Evolutionary conservation across 768 basidiomycete species (phyloP).

Genomic region (Punctularia strigosozonata): DNA sequence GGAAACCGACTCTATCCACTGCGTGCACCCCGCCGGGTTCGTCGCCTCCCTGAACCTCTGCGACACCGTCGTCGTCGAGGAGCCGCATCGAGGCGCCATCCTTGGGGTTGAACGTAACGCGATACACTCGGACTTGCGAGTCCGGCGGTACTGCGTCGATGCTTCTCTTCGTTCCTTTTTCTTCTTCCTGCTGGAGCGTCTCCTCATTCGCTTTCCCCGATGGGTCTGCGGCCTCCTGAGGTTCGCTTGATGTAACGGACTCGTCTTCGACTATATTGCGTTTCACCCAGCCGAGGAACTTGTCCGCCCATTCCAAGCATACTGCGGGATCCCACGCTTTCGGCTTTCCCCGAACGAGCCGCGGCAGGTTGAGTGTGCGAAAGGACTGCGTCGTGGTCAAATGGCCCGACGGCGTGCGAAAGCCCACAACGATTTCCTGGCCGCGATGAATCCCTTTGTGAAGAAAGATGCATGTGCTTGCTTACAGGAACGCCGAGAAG

Average conservation of each 20-base stretch:
- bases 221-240: constrained; percentile 14
- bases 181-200: constrained; percentile 1
- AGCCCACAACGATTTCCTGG: constrained; percentile 80
- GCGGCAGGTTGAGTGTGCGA: constrained; percentile 70
- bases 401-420: constrained; percentile 68
- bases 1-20: constrained; percentile 71
- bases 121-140: constrained; percentile 41
- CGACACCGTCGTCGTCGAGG: constrained; percentile 36
- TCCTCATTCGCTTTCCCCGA: constrained; percentile 13
- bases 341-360: constrained; percentile 62
- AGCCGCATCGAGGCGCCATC: constrained; percentile 38
- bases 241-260: not conserved
- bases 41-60: constrained; percentile 53
- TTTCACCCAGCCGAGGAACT: constrained; percentile 44
- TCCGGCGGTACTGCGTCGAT: too few relatives aligned
- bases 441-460: constrained; percentile 4
- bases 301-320: constrained; percentile 66
- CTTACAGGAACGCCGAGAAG: constrained; percentile 82
- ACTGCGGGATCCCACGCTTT: constrained; percentile 67
- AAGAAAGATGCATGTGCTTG: constrained; percentile 1
- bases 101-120: constrained; percentile 51
- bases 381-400: constrained; percentile 58
- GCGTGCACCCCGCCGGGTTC: too few relatives aligned
- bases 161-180: too few relatives aligned
- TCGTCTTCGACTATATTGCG: constrained; percentile 5